These are phyloP conservation scores for Puccinia coronata DNA, from an alignment of 1,284 basidiomycete genomes.

Conservation along the genomic window DNA sequence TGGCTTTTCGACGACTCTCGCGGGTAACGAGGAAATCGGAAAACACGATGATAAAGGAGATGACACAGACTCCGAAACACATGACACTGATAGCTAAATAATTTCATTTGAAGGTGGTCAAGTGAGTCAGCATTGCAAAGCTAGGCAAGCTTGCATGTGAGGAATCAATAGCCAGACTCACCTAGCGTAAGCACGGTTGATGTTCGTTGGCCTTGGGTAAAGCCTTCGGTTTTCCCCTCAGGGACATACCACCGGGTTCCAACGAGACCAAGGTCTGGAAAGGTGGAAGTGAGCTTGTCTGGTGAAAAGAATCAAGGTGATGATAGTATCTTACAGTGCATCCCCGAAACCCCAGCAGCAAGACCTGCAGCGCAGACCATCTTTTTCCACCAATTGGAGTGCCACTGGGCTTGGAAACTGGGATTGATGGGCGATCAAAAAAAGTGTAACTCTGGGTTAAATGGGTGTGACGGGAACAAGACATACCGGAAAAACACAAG, in stretches of 20 bases:
- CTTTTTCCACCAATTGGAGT: conserved; percentile 63
- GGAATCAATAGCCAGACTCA: no score
- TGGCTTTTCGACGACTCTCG: conserved; percentile 60
- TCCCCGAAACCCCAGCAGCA: conserved; percentile 62
- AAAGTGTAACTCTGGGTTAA: neutral
- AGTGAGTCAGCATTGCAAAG: neutral
- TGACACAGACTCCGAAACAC: conserved; percentile 61
- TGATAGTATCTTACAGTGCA: conserved; percentile 61
- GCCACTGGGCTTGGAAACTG: conserved; percentile 59
- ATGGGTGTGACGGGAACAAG: neutral
- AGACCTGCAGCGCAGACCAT: conserved; percentile 60
- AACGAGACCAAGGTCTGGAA: conserved; percentile 29
- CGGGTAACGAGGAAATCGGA: conserved; percentile 59
- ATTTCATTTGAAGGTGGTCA: neutral
- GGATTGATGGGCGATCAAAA: neutral
- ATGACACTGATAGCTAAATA: conserved; percentile 60
- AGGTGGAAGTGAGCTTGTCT: neutral
- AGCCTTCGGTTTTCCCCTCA: neutral
- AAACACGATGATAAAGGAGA: conserved; percentile 60
- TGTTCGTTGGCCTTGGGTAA: conserved; percentile 7
- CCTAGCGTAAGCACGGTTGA: conserved; percentile 35
- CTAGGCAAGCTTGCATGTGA: no score
- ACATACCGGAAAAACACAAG: conserved; percentile 61
- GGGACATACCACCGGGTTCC: conserved; percentile 42
- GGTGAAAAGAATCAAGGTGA: no score